phyloP scores from a whole-genome alignment of 73 alveolate genomes.

The Strombidium stylifer region DNA sequence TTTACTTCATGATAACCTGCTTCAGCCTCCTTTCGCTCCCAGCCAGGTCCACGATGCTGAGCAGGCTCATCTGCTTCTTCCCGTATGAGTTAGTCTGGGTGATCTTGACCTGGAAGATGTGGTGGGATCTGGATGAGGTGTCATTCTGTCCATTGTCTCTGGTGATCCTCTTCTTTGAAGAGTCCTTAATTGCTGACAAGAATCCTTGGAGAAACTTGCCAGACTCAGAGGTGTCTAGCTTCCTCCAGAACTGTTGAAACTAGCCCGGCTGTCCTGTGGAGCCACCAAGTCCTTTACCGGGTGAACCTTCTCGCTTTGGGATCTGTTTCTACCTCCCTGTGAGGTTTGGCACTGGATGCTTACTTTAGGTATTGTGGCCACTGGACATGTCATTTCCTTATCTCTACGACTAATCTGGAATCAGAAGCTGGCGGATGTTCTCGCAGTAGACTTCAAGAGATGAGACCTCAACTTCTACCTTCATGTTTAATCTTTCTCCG shows the following conservation, averaged over 20 bases:
- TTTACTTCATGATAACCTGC: too few species aligned
- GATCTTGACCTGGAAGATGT: conserved; percentile 19
- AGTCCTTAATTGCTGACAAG: neutral
- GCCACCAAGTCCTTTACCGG: too few species aligned
- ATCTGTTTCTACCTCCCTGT: too few species aligned
- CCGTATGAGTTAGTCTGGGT: neutral
- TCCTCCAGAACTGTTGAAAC: too few species aligned
- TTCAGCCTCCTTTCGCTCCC: conserved; percentile 30
- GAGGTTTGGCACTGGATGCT: too few species aligned
- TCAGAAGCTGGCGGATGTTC: conserved; percentile 8
- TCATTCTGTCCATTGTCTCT: conserved; percentile 28
- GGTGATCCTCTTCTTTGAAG: conserved; percentile 7
- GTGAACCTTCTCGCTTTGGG: too few species aligned
- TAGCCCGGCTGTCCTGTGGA: too few species aligned
- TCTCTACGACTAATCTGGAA: too few species aligned
- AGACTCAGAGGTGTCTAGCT: too few species aligned
- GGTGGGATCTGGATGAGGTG: conserved; percentile 31
- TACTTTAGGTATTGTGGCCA: too few species aligned
- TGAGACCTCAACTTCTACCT: conserved; percentile 4
- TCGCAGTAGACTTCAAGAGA: conserved; percentile 31
- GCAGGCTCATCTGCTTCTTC: neutral
- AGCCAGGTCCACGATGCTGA: conserved; percentile 26
- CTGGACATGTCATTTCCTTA: too few species aligned
- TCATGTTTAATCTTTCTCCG: conserved; percentile 15
- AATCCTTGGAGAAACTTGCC: neutral